A percentile compares a stretch with the other conserved stretches of the same genome.
Conservation (phyloP, 768 basidiomycete species). For the Tulasnella sp. region DNA sequence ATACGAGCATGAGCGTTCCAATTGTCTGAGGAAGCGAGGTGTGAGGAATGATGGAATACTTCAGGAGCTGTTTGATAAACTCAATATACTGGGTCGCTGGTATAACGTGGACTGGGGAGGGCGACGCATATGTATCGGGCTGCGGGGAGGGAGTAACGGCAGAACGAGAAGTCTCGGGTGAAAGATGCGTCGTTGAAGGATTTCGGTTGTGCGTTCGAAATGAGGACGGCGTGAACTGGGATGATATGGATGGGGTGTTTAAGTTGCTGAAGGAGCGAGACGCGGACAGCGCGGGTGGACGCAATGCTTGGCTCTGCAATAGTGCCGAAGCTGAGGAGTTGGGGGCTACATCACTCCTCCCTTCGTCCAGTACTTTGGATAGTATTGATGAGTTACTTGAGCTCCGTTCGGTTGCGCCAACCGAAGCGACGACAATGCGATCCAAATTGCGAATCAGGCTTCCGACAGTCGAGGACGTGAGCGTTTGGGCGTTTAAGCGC, state of each 20-base stretch:
- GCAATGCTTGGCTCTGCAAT: neutral
- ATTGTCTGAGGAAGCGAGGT: conserved; percentile 4
- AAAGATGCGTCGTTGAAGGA: neutral
- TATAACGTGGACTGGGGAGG: neutral
- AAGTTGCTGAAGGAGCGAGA: conserved; percentile 4
- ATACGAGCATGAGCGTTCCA: neutral
- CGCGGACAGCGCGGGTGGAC: neutral
- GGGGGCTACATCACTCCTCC: neutral
- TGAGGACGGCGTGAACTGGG: neutral
- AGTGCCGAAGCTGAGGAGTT: neutral
- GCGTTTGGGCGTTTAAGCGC: conserved; percentile 1
- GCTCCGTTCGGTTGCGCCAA: neutral
- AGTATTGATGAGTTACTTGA: neutral
- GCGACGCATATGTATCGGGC: neutral
- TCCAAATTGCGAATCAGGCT: neutral
- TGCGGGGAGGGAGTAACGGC: neutral
- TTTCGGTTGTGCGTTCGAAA: conserved; percentile 3
- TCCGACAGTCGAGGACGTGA: neutral
- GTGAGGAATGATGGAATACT: conserved; percentile 2
- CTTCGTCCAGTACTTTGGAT: neutral
- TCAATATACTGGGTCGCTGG: conserved; percentile 6
- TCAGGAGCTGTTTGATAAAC: neutral
- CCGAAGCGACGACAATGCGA: conserved; percentile 6
- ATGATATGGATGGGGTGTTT: neutral
- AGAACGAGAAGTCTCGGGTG: neutral